Evolutionary conservation across 106 monocot genomes (phyloP), one percentile per base, ranked within the genome.

Genomic region (Apostasia ramifera): DNA sequence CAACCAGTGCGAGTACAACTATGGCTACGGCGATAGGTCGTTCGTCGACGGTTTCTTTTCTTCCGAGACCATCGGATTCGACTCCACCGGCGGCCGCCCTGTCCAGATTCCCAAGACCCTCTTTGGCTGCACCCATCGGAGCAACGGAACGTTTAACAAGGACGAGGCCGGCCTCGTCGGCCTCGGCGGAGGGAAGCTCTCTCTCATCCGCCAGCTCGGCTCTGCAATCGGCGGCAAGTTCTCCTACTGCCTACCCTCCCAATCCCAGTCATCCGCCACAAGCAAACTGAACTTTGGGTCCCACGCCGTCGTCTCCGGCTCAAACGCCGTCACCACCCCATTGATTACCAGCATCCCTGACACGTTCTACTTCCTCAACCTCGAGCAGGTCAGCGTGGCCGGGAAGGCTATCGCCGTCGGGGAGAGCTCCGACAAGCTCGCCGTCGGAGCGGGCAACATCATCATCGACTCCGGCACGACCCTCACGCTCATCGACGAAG

Each of bases 401-500:
- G 57, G 40, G 10, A 7, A 62, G 39, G 43, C 40, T 1, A 46
- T 70, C 7, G 15, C 43, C 1, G 42, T 56, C 5, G 8, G 1
- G 2, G 26, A 65, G 3, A 0, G 40, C 42, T 1, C 0, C 58
- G 10, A 3, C 49, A 2, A 1, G 0, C 7, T 1, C 3, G 14
- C 66, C 1, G 2, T 9, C 0, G 8, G 0, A 14, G 61, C 3
- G 6, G 70, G 74, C 0, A 68, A 76, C 42, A 76, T 86, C 61
- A 67, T 82, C 47, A 73, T 86, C 5, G 82, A 86, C 57, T 82
- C 82, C 6, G 86, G 78, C 59, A 82, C 82, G 26, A 73, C 76
- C 4, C 60, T 86, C 46, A 86, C 69, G 1, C 7, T 73, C 4
- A 72, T 86, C 8, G 45, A 65, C 40, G 40, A 26, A 1, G 48